A percentile compares a stretch with the other conserved stretches of the same genome.
phyloP scores from a whole-genome alignment of 2,329 filamentous ascomycete species.

The Colletotrichum sp. region DNA sequence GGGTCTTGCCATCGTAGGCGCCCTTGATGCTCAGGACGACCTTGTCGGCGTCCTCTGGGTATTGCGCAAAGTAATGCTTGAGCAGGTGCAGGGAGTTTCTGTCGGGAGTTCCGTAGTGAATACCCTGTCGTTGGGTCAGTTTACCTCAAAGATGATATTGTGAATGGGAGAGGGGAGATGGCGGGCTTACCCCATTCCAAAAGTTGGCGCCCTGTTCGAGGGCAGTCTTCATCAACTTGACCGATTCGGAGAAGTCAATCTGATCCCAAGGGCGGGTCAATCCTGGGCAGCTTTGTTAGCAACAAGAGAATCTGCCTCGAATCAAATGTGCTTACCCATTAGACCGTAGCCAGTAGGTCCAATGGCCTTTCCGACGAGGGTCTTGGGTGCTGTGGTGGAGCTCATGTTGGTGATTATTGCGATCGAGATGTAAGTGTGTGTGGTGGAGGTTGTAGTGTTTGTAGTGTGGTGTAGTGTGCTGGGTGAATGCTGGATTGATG shows the following conservation, averaged over 20 bases:
- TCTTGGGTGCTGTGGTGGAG: neutral
- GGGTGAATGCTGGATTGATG: neutral
- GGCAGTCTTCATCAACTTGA: slow-evolving; percentile 19
- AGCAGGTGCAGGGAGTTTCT: slow-evolving; percentile 58
- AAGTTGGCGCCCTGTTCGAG: slow-evolving; percentile 18
- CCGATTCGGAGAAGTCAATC: neutral
- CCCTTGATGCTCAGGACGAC: slow-evolving; percentile 63
- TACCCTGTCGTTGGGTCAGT: neutral
- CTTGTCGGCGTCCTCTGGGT: slow-evolving; percentile 60
- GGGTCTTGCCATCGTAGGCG: slow-evolving; percentile 32
- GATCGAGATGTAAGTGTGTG: neutral
- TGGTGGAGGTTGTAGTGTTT: neutral
- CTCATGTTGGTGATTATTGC: neutral
- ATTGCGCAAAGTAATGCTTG: slow-evolving; percentile 56
- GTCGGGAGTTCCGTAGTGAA: slow-evolving; percentile 53
- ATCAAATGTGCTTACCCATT: neutral
- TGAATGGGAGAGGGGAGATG: neutral
- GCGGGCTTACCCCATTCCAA: slow-evolving; percentile 11
- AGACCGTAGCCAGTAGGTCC: neutral
- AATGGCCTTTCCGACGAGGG: neutral
- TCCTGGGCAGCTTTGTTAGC: neutral
- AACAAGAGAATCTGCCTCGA: accelerated
- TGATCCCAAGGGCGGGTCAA: neutral
- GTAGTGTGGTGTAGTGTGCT: neutral
- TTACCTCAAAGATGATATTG: accelerated